Evolutionary conservation across 2,329 filamentous ascomycete species (phyloP), one percentile per base, ranked within the genome.

Genomic region (Cladophialophora exuberans): DNA sequence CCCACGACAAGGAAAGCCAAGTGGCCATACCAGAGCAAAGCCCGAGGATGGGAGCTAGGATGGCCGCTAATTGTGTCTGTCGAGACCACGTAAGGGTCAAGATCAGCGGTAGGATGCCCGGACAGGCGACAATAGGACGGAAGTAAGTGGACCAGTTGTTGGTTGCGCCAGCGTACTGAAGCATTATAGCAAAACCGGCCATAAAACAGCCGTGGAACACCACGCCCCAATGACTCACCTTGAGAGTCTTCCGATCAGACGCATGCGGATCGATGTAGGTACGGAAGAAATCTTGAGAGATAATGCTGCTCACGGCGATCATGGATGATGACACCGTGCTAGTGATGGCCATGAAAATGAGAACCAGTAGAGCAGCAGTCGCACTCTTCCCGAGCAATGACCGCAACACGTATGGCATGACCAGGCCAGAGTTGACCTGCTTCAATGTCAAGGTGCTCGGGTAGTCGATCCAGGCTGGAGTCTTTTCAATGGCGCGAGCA

Each of bases 311-410:
- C 18, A 79, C 77, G 1, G 78, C 78, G 43, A 81, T 80, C 70
- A 79, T 75, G 3, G 72, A 76, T 0, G 78, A 78, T 0, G 76
- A 79, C 0, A 79, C 71, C 0, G 76, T 79, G 47, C 73, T 76
- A 0, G 78, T 81, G 22, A 80, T 62, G 3, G 78, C 76, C 78
- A 80, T 80, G 65, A 80, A 80, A 1, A 79, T 65, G 6, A 80
- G 66, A 0, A 81, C 69, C 13, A 81, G 72, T 43, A 77, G 72
- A 2, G 69, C 76, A 2, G 70, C 67, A 7, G 74, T 74, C 0
- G 73, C 76, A 7, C 69, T 68, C 36, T 69, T 67, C 4, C 77
- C 77, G 6, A 78, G 71, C 0, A 79, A 63, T 0, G 75, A 73
- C 41, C 73, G 71, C 10, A 77, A 64, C 0, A 71, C 68, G 48